Evolutionary conservation across 2,329 filamentous ascomycete genomes (phyloP).

Genomic region (Colletotrichum kahawae): DNA sequence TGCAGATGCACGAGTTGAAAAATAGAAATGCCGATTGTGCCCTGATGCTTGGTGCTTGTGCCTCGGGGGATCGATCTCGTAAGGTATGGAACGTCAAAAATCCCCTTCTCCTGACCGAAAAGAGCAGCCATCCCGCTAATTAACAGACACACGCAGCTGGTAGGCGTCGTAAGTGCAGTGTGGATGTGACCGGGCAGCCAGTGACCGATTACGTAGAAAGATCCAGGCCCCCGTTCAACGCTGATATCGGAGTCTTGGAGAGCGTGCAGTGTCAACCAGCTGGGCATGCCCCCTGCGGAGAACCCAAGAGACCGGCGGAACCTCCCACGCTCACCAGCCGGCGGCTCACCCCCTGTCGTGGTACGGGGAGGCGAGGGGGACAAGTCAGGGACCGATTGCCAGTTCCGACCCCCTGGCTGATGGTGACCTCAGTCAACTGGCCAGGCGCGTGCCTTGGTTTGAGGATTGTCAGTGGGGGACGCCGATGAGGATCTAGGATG

Average conservation of each 20-base stretch:
- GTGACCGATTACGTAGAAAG: neutral
- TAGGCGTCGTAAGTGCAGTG: neutral
- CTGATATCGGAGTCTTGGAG: neutral
- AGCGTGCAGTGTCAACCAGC: neutral
- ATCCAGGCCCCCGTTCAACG: neutral
- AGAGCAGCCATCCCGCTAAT: neutral
- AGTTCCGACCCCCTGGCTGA: neutral
- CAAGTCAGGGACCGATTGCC: neutral
- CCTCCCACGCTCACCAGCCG: neutral
- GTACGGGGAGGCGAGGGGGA: neutral
- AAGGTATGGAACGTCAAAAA: neutral
- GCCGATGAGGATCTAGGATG: neutral
- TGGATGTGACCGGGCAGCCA: neutral
- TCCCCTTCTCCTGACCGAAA: neutral
- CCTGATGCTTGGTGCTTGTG: neutral
- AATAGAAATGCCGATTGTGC: slow-evolving; percentile 20
- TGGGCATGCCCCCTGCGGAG: neutral
- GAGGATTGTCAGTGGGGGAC: neutral
- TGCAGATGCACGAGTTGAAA: neutral
- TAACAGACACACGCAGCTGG: neutral
- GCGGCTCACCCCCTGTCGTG: slow-evolving; percentile 1
- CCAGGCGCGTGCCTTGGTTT: neutral
- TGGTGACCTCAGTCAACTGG: neutral
- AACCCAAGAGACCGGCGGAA: neutral
- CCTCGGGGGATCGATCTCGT: slow-evolving; percentile 15